Base-by-base conservation (phyloP, 1,139 yeast genomes). In the Debaryomycetaceae sp. region DNA sequence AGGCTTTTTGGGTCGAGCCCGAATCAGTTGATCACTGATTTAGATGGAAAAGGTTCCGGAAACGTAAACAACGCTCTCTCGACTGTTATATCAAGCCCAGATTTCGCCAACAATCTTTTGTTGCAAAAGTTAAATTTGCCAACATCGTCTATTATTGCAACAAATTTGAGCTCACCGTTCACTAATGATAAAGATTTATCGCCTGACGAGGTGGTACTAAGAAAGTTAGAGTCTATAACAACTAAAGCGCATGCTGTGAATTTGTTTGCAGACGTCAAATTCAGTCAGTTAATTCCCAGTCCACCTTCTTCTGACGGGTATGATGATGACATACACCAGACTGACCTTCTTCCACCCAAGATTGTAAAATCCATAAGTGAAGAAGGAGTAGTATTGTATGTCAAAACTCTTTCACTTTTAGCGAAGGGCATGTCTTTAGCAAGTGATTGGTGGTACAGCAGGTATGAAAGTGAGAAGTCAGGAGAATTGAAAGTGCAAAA, bases 201-300 rank as follows among this genome's bases (percentile, higher is more conserved):
- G 5, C 53, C 60, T 8, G 78, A 73, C 43, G 75, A 72, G 43
- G 42, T 48, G 53, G 73, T 63, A 37, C 65, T 55, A 63, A 61
- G 64, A 36, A 75, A 73, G 41, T 67, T 92, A 43, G 97, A 91
- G 58, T 73, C 81, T 2, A 65, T 88, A 38, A 88, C 96, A 4
- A 88, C 96, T 1, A 88, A 88, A 65, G 88, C 96, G 0, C 94
- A 88, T 58, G 95, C 95, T 0, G 82, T 92, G 17, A 83, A 83
- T 49, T 69, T 89, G 31, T 89, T 85, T 67, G 98, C 98, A 0
- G 96, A 89, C 50, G 91, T 89, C 18, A 92, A 92, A 61, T 88
- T 83, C 54, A 75, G 84, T 38, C 97, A 91, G 61, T 68, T 89
- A 48, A 78, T 85, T 24, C 95, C 96, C 3, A 72, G 81, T 22